phyloP scores from a whole-genome alignment of 1,139 yeast genomes.

The Blastobotrys raffinosifermentans region DNA sequence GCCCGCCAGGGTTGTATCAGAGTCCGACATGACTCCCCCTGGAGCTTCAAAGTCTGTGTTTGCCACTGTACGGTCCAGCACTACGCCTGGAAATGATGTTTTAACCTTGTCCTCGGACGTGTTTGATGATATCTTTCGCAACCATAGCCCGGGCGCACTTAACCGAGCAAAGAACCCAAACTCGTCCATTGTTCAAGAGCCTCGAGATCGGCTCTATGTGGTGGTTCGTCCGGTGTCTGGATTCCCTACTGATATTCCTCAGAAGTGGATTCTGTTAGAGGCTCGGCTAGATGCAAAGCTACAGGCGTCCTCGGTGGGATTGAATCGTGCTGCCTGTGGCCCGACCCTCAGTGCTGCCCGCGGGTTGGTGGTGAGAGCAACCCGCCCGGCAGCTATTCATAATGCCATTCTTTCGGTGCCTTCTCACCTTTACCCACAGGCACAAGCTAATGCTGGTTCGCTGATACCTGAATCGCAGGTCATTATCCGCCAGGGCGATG shows the following conservation, averaged over 20 bases:
- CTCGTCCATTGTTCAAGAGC: conserved; percentile 5
- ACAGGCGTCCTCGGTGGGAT: conserved; percentile 17
- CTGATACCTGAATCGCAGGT: too few species aligned
- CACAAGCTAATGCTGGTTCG: conserved; percentile 15
- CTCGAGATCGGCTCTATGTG: conserved; percentile 10
- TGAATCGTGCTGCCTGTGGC: conserved; percentile 12
- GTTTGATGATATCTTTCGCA: conserved; percentile 12
- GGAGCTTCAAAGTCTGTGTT: neutral
- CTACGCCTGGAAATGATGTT: conserved; percentile 5
- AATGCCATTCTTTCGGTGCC: conserved; percentile 23
- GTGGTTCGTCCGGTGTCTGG: conserved; percentile 12
- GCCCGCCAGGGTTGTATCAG: conserved; percentile 1
- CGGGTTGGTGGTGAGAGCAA: conserved; percentile 16
- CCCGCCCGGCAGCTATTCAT: conserved; percentile 18
- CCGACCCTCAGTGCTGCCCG: conserved; percentile 12
- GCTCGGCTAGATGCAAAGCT: conserved; percentile 15
- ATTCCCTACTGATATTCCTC: conserved; percentile 8
- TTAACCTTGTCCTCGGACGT: conserved; percentile 13
- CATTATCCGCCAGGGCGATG: conserved; percentile 29
- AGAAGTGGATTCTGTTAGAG: conserved; percentile 18
- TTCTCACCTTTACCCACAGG: conserved; percentile 19
- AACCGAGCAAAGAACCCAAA: conserved; percentile 1
- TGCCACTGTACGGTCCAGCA: conserved; percentile 1
- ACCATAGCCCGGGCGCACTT: too few species aligned
- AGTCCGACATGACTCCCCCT: neutral